Conservation (phyloP, 1,139 yeast genomes). For the Ogataea hybrid region DNA sequence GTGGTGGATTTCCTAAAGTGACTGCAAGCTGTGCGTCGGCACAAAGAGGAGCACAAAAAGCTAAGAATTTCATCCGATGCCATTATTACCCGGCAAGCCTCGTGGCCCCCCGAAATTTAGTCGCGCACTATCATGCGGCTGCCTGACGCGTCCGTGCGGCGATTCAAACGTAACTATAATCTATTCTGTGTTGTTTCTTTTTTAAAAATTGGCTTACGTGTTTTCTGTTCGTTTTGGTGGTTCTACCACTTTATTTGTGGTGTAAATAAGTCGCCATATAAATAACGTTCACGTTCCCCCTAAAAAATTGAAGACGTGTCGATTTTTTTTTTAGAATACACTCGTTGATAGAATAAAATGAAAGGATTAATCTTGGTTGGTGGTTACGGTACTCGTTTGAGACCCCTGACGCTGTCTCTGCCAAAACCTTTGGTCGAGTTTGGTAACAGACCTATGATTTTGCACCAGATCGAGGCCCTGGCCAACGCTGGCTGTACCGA, state of each 20-base stretch:
- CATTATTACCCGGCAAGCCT: neutral
- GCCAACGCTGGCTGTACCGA: constrained; percentile 99
- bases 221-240: constrained; percentile 10
- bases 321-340: constrained; percentile 6
- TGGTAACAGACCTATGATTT: constrained; percentile 96
- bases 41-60: neutral
- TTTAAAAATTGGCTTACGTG: constrained; percentile 11
- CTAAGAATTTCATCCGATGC: neutral
- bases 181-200: constrained; percentile 10
- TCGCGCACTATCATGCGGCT: constrained; percentile 3
- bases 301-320: constrained; percentile 9
- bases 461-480: constrained; percentile 97
- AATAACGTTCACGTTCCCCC: constrained; percentile 1
- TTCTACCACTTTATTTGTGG: constrained; percentile 1
- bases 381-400: constrained; percentile 99
- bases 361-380: constrained; percentile 99
- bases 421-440: constrained; percentile 99
- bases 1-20: constrained; percentile 42
- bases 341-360: constrained; percentile 45
- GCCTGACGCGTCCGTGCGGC: constrained; percentile 5
- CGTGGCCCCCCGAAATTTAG: neutral
- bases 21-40: neutral
- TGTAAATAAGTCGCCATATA: constrained; percentile 6
- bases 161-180: neutral
- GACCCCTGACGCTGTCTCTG: constrained; percentile 94